Evolutionary conservation across 306 rosid species (phyloP), one percentile per base, ranked within the genome.

Genomic region (Alnus rubra): DNA sequence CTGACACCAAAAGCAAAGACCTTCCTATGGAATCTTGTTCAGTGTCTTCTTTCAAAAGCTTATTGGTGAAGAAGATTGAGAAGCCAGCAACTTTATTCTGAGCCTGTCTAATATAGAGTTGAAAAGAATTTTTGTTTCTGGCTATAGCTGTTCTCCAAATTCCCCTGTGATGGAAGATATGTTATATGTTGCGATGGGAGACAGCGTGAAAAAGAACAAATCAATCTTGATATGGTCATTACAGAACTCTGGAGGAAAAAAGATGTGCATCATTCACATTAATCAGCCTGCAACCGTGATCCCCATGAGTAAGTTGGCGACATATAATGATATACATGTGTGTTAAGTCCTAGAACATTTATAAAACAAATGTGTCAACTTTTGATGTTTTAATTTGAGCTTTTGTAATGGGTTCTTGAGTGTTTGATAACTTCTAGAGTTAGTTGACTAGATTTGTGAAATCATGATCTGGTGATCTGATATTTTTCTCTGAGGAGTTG

Each of bases 131-230:
- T 4, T 4, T 31, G 7, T 62, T 30, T 31, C 52, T 49, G 11
- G 52, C 1, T 12, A 49, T 9, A 49, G 52, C 13, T 42, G 45
- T 42, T 1, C 35, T 65, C n/a, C 1, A 47, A 16, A n/a, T 55
- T 15, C 47, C 69, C 19, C 9, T 13, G 39, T 4, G 72, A 23
- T 56, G 82, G 88, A 80, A 16, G 87, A 89, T 55, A 86, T 88
- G 59, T 78, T 92, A 54, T 88, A 85, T 44, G 97, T 94, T 58
- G 98, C 97, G 2, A 90, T 94, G 67, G 98, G 98, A 63, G 82
- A 73, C 59, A 81, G 81, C 71, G 76, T 76, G 9, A 73, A 83
- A 58, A 83, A 86, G 78, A 84, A 74, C 74, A 68, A 80, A 42
- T 72, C 84, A 45, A 73, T 89, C 58, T 81, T 94, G 78, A 59